Base-by-base conservation (phyloP, 2,329 filamentous ascomycete genomes). In the Xylaria sp. region DNA sequence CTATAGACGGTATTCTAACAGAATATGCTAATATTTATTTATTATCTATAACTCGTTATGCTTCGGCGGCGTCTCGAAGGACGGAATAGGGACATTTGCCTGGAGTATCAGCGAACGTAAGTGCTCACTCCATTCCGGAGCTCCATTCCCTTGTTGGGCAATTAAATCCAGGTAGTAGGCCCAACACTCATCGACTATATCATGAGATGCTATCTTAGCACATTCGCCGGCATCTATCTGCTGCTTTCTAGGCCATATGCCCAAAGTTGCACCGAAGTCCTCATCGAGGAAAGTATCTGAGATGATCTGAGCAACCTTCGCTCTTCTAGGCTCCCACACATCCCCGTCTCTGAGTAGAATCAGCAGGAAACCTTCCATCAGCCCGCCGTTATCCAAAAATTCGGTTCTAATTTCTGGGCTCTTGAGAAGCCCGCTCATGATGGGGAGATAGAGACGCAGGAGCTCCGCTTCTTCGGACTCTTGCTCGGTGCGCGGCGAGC, bases 281-380 rank as follows among this genome's bases (percentile, higher is more conserved):
- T 86, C 84, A 74, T 92, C 90, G n/a, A 92, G 80, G 75, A 92
- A 92, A 69, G 85, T 89, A 75, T 92, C 90, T 41, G 87, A 82
- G 34, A 91, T 83, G 65, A 91, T 82, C 69, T 88, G 83, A 1
- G 86, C 88, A 28, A 87, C 85, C 74, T 86, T 88, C 67, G 83
- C 84, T 75, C 86, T 84, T 6, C 86, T 84, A 1, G 80, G 76
- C 15, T 83, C 83, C 82, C 88, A 88, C 32, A 83, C 81, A 4
- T 81, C 78, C n/a, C 80, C 83, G 28, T 83, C 79, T 9, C 80
- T 82, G 3, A 82, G 74, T 44, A 91, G 83, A 7, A 89, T 82
- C 52, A 84, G 82, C 15, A 90, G 81, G 7, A 90, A 80, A 39
- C 84, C 81, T 32, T 80, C 79, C 84, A 91, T 88, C 1, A 37